Percentiles rank a stretch among this genome's conserved stretches.
Conservation (phyloP, 257 asterid genomes). For the Craterostigma plantagineum region DNA sequence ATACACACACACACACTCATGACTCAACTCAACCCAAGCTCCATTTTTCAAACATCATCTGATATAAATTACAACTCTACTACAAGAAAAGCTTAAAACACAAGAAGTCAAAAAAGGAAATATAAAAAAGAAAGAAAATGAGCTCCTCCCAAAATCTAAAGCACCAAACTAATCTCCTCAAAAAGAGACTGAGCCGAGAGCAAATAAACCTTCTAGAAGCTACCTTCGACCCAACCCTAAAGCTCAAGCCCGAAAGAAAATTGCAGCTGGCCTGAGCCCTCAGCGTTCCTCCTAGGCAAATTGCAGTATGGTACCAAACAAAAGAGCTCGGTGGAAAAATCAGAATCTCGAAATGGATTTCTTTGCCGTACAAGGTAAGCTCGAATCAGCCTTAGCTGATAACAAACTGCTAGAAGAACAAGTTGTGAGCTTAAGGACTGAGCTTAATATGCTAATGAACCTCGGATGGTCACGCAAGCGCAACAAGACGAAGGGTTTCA, state of each 20-base stretch:
- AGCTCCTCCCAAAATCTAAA: slow-evolving; percentile 15
- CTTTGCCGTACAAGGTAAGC: slow-evolving; percentile 33
- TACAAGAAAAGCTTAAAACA: not conserved
- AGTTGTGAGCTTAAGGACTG: slow-evolving; percentile 28
- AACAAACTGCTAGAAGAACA: slow-evolving; percentile 40
- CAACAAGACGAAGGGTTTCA: no score
- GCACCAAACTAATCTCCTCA: no score
- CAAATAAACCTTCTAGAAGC: slow-evolving; percentile 64
- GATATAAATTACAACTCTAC: no score
- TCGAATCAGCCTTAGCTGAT: slow-evolving; percentile 40
- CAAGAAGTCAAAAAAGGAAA: no score
- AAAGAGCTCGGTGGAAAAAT: slow-evolving; percentile 74
- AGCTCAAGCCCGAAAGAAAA: slow-evolving; percentile 71
- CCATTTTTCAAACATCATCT: no score
- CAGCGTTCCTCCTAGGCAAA: slow-evolving; percentile 65
- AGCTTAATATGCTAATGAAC: slow-evolving; percentile 24
- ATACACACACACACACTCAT: no score
- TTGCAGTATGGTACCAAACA: slow-evolving; percentile 90
- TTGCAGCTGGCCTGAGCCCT: slow-evolving; percentile 56
- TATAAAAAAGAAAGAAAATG: no score
- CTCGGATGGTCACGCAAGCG: slow-evolving; percentile 6
- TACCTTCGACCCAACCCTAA: slow-evolving; percentile 44
- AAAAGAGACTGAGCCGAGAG: slow-evolving; percentile 50
- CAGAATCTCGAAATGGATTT: slow-evolving; percentile 62
- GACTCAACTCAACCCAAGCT: no score